Evolutionary conservation across 1,139 yeast species (phyloP).

Genomic region (Protomyces arabidopsidicola): DNA sequence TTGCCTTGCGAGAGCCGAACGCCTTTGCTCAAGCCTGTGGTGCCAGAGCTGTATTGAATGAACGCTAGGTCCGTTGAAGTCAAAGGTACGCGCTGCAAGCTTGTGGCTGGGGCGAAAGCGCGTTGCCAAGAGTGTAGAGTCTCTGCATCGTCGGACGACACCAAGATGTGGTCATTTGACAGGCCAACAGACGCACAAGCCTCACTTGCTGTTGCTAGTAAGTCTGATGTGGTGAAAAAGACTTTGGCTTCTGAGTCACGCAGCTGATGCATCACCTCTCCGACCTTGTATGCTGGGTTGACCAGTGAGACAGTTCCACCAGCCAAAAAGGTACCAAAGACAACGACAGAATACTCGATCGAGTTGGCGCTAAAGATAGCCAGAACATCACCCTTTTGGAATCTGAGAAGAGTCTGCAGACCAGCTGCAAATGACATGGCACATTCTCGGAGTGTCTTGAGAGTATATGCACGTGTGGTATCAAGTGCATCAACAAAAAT

Average conservation of each 20-base stretch:
- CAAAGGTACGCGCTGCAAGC: conserved; percentile 29
- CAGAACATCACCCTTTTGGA: conserved; percentile 38
- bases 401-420: conserved; percentile 33
- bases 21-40: conserved; percentile 57
- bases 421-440: conserved; percentile 8
- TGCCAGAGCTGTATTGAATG: conserved; percentile 64
- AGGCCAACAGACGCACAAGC: conserved; percentile 35
- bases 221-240: conserved; percentile 34
- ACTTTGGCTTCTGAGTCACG: conserved; percentile 37
- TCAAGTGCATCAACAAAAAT: conserved; percentile 12
- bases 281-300: conserved; percentile 38
- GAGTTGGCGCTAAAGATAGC: conserved; percentile 38
- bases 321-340: conserved; percentile 38
- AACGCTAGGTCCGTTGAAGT: conserved; percentile 38
- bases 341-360: conserved; percentile 38
- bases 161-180: background rate
- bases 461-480: background rate
- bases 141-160: conserved; percentile 1
- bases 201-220: conserved; percentile 34
- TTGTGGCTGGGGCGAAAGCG: conserved; percentile 25
- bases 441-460: background rate
- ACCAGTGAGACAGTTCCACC: conserved; percentile 43
- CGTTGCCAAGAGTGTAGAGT: conserved; percentile 31
- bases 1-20: conserved; percentile 52
- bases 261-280: conserved; percentile 42